Evolutionary conservation across 2,329 filamentous ascomycete species (phyloP).

Genomic region (Talaromyces sp.): DNA sequence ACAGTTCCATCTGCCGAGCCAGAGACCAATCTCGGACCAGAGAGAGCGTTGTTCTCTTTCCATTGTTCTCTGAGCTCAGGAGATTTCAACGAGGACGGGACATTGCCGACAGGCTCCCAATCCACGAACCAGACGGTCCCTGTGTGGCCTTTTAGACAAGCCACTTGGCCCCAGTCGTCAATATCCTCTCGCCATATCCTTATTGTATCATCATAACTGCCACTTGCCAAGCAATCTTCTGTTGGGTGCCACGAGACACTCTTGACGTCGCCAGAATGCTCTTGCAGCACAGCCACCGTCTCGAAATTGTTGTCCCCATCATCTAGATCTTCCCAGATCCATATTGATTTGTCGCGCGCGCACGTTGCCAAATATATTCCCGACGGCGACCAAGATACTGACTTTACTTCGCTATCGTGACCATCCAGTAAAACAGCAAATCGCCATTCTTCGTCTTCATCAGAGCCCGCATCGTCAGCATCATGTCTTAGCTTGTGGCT

Average conservation of each 20-base stretch:
- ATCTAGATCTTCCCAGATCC: conserved; percentile 94
- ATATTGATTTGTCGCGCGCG: conserved; percentile 86
- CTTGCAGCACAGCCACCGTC: conserved; percentile 87
- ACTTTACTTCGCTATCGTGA: conserved; percentile 93
- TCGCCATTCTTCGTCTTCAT: conserved; percentile 78
- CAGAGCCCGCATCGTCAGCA: conserved; percentile 42
- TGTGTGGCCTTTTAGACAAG: conserved; percentile 70
- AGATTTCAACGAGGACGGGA: conserved; percentile 13
- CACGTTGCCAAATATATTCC: conserved; percentile 84
- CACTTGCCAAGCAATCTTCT: conserved; percentile 72
- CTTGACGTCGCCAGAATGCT: conserved; percentile 95
- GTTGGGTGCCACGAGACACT: conserved; percentile 86
- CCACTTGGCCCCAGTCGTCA: conserved; percentile 91
- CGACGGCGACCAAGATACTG: conserved; percentile 56
- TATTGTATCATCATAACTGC: conserved; percentile 91
- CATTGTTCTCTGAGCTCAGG: conserved; percentile 17
- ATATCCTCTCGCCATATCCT: conserved; percentile 83
- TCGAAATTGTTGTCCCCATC: conserved; percentile 92
- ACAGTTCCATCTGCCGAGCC: conserved; percentile 79
- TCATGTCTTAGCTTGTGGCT: background rate
- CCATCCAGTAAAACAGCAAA: conserved; percentile 90
- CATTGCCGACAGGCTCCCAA: conserved; percentile 47
- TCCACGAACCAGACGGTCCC: conserved; percentile 89
- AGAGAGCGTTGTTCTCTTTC: conserved; percentile 24
- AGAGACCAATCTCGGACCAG: conserved; percentile 61